Base-by-base conservation (phyloP, 129 eudicot species). In the Flaveria trinervia region DNA sequence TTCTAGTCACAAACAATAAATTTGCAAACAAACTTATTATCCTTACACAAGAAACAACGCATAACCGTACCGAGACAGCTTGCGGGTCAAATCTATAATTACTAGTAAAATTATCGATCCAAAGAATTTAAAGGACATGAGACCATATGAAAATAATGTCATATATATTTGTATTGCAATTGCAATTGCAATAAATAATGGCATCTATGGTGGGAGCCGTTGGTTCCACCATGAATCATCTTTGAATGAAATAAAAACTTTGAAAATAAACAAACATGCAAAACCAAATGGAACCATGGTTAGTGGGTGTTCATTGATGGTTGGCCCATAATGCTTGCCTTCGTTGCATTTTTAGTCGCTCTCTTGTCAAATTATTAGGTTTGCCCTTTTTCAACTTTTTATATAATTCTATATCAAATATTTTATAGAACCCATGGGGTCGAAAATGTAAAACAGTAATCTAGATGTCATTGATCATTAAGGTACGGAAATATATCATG, bases 151-250 rank as follows among this genome's bases (percentile, higher is more conserved):
- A 60, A 55, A 59, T 65, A 70, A 46, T 20, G 62, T 78, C 65
- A 71, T 30, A 30, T 30, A 50, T 30, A 70, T 78, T 48, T 78
- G 77, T 71, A 57, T 23, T 45, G 71, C 74, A 44, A 23, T 23
- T 23, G n/a, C 25, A 26, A 26, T 26, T 26, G 30, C 30, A 28
- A 57, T 78, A 74, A 69, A 59, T 56, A 54, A 44, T 67, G 79
- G 71, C 79, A 79, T 80, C 79, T 74, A 54, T 74, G 84, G 84
- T 73, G 84, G 84, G 79, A 80, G 52, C 79, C 70, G 66, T 64
- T 72, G 83, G 78, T 59, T 78, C 76, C 82, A 70, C 76, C 76
- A 36, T 72, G 66, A 73, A 80, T 65, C 83, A 80, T 73, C 51
- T 28, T 65, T 65, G 68, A 39, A 80, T 65, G 60, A 73, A 36